Conservation (phyloP, 257 asterid species). For the Lycium barbarum region DNA sequence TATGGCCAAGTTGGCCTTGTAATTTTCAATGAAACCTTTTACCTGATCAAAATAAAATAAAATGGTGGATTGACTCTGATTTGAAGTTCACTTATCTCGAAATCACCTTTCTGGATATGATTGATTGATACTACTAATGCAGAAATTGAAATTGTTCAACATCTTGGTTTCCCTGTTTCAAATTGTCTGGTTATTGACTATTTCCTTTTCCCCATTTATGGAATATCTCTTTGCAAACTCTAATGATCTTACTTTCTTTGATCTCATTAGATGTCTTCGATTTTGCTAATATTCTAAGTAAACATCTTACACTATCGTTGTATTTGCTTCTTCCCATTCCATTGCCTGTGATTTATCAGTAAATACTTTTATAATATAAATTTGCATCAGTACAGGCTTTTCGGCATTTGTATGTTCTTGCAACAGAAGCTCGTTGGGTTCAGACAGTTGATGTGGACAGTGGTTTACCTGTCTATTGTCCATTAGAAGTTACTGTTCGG, state of each 20-base stretch:
- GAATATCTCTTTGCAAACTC: background rate
- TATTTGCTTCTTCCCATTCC: background rate
- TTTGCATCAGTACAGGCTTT: conserved; percentile 65
- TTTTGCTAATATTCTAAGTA: background rate
- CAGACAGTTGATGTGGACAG: conserved; percentile 98
- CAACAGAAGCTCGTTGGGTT: conserved; percentile 98
- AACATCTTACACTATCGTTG: background rate
- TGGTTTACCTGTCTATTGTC: conserved; percentile 91
- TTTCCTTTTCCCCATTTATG: background rate
- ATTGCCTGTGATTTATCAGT: background rate
- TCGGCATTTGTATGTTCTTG: conserved; percentile 98
- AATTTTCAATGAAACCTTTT: too few species aligned
- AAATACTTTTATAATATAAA: conserved; percentile 13
- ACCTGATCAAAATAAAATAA: too few species aligned
- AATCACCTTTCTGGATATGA: conserved; percentile 6
- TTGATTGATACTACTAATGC: background rate
- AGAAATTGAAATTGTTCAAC: background rate
- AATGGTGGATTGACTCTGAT: background rate
- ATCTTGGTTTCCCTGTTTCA: background rate
- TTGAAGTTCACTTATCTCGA: conserved; percentile 5
- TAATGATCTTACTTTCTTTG: background rate
- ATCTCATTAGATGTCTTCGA: background rate
- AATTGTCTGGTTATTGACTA: background rate
- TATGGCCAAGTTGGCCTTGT: too few species aligned
- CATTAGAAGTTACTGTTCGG: conserved; percentile 80